phyloP scores from a whole-genome alignment of 2,329 filamentous ascomycete species.

The Westerdykella aurantiaca region DNA sequence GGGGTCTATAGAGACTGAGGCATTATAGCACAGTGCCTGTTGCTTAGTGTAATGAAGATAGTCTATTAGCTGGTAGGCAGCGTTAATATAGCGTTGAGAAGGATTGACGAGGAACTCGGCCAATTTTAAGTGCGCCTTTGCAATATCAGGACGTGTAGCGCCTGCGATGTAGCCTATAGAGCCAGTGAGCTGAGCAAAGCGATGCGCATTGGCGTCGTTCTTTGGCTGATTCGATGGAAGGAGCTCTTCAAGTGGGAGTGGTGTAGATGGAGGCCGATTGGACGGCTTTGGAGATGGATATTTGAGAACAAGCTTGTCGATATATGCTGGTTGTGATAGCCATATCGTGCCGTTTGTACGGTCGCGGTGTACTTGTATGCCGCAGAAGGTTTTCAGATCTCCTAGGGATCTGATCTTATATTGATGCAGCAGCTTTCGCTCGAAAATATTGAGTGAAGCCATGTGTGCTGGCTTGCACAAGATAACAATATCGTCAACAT shows the following conservation, averaged over 20 bases:
- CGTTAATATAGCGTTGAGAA: constrained; percentile 8
- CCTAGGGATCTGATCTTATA: constrained; percentile 3
- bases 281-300: constrained; percentile 1
- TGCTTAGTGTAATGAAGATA: constrained; percentile 10
- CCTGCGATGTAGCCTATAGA: constrained; percentile 12
- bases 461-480: too few relatives aligned
- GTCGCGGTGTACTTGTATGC: constrained; percentile 2
- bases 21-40: constrained; percentile 5
- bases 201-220: constrained; percentile 5
- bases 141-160: constrained; percentile 12
- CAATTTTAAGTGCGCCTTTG: constrained; percentile 11
- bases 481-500: constrained; percentile 2
- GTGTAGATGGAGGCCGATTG: neutral
- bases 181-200: constrained; percentile 9
- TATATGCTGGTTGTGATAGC: constrained; percentile 7
- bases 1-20: constrained; percentile 1
- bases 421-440: neutral
- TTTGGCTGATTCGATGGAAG: constrained; percentile 5
- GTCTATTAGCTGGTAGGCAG: constrained; percentile 6
- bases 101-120: constrained; percentile 13
- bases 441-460: constrained; percentile 3
- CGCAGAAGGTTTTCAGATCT: constrained; percentile 3
- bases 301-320: constrained; percentile 5
- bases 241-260: constrained; percentile 2
- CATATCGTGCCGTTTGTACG: constrained; percentile 1